A percentile compares a stretch with the other conserved stretches of the same genome.
These are phyloP conservation scores for Cardiospermum halicacabum DNA, from an alignment of 345 rosid species.

Conservation along the genomic window DNA sequence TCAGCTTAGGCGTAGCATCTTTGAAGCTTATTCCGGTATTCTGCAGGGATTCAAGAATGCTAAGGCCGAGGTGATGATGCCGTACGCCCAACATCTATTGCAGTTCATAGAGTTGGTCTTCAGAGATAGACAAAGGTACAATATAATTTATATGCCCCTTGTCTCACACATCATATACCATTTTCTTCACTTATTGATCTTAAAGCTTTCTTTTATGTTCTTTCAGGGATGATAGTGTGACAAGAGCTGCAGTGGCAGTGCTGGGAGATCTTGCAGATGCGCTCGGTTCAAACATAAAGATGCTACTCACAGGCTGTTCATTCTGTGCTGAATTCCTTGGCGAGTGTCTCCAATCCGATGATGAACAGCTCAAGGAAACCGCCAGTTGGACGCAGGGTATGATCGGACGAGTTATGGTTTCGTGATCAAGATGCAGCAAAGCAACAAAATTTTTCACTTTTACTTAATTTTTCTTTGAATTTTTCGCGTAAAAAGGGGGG, in stretches of 20 bases:
- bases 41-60: constrained; percentile 87
- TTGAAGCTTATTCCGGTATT: constrained; percentile 92
- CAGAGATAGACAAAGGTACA: constrained; percentile 66
- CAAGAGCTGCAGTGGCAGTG: constrained; percentile 86
- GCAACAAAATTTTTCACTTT: background rate
- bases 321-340: constrained; percentile 60
- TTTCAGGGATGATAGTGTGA: constrained; percentile 78
- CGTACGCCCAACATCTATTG: constrained; percentile 78
- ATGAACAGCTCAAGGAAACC: constrained; percentile 81
- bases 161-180: background rate
- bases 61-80: constrained; percentile 74
- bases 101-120: constrained; percentile 75
- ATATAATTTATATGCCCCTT: background rate
- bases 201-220: background rate
- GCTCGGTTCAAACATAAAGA: constrained; percentile 65
- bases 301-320: constrained; percentile 51
- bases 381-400: constrained; percentile 85
- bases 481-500: constrained; percentile 17
- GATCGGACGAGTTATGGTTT: constrained; percentile 73
- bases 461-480: constrained; percentile 7
- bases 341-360: constrained; percentile 76
- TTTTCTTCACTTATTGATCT: background rate
- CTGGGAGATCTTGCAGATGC: constrained; percentile 96
- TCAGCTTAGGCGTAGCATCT: constrained; percentile 78
- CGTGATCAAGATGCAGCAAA: constrained; percentile 27